Conservation (phyloP, 495 filamentous ascomycete genomes). For the Penicillium fimorum region DNA sequence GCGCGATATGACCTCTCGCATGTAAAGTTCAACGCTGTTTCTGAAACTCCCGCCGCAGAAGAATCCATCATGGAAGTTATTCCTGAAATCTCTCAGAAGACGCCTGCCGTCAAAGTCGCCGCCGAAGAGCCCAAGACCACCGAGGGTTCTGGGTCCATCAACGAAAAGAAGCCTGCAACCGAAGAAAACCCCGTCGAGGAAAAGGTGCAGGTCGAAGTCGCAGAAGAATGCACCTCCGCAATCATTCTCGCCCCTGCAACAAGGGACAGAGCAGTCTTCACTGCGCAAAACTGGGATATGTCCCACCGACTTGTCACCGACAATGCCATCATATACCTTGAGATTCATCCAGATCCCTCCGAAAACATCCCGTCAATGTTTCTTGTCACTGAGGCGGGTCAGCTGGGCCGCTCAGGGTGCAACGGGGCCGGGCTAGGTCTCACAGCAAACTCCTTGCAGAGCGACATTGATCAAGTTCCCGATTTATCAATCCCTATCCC, state of each 20-base stretch:
- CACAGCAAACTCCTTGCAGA: slow-evolving; percentile 17
- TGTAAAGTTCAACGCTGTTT: background rate
- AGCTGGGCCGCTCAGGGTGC: slow-evolving; percentile 28
- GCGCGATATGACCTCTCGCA: slow-evolving; percentile 27
- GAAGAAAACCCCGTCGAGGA: too few relatives aligned
- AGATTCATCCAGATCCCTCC: slow-evolving; percentile 19
- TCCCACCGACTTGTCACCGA: slow-evolving; percentile 10
- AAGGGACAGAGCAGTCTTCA: slow-evolving; percentile 15
- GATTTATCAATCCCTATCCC: slow-evolving; percentile 1
- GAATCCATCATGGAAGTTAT: too few relatives aligned
- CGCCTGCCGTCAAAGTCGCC: too few relatives aligned
- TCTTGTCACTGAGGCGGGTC: slow-evolving; percentile 30
- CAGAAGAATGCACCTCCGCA: slow-evolving; percentile 1
- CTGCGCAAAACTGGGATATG: slow-evolving; percentile 33
- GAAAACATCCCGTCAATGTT: slow-evolving; percentile 23
- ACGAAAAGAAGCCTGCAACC: too few relatives aligned
- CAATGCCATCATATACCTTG: slow-evolving; percentile 25
- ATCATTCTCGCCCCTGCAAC: slow-evolving; percentile 14
- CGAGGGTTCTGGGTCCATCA: too few relatives aligned
- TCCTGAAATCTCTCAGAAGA: too few relatives aligned
- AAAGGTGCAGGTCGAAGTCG: background rate
- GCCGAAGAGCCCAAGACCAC: too few relatives aligned
- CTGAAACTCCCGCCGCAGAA: too few relatives aligned
- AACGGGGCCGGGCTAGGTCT: slow-evolving; percentile 23
- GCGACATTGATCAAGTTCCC: too few relatives aligned